These are phyloP conservation scores for Fragosphaeria purpurea DNA, from an alignment of 2,329 filamentous ascomycete genomes.

Conservation along the genomic window DNA sequence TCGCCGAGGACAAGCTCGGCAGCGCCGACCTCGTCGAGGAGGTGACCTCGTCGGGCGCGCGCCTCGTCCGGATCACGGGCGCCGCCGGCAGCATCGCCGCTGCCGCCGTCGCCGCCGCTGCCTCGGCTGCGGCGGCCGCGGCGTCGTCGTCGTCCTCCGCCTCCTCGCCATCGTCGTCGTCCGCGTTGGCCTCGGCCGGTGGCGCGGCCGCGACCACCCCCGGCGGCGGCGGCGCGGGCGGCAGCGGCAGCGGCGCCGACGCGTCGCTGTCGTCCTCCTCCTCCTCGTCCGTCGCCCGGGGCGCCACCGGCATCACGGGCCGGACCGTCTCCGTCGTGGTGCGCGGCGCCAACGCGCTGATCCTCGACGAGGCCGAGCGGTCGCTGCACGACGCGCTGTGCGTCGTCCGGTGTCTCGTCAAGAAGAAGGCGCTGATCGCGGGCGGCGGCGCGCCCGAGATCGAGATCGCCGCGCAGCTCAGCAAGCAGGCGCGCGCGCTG, in stretches of 20 bases:
- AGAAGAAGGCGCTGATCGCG: conserved; percentile 98
- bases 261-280: not conserved
- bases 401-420: conserved; percentile 92
- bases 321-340: conserved; percentile 94
- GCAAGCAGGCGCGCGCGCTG: conserved; percentile 70
- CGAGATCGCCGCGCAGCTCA: conserved; percentile 81
- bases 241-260: conserved; percentile 23
- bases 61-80: conserved; percentile 91
- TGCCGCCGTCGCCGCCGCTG: not conserved
- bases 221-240: conserved; percentile 56
- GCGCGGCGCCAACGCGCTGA: conserved; percentile 85
- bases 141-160: not conserved
- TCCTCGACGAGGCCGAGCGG: conserved; percentile 94
- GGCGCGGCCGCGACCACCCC: not conserved
- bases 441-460: conserved; percentile 95
- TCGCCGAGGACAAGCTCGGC: conserved; percentile 96
- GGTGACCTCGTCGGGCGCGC: conserved; percentile 72
- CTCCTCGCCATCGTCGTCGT: not conserved
- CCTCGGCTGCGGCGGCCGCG: conserved; percentile 4
- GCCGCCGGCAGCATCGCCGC: conserved; percentile 32
- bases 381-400: conserved; percentile 95
- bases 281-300: not conserved
- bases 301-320: conserved; percentile 30
- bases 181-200: no score
- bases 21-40: conserved; percentile 91